Percentiles rank a stretch among this genome's conserved stretches.
Conservation (phyloP, 148 eudicot genomes). For the Nyssa sinensis region DNA sequence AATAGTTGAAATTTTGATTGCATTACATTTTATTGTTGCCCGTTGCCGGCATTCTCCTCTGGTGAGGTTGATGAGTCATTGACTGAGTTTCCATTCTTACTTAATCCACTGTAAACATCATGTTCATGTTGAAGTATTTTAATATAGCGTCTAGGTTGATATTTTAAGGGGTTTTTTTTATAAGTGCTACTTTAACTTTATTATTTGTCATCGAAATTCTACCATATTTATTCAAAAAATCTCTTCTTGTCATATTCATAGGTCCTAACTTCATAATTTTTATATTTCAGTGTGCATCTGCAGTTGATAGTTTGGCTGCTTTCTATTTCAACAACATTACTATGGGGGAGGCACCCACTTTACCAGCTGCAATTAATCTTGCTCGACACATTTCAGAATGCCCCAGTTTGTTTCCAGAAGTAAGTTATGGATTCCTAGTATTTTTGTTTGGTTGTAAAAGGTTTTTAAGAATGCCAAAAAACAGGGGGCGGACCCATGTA, state of each 20-base stretch:
- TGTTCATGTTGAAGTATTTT: neutral
- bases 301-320: constrained; percentile 88
- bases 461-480: no score
- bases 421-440: constrained; percentile 35
- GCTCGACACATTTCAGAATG: constrained; percentile 83
- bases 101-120: neutral
- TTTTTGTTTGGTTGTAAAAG: no score
- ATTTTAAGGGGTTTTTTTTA: neutral
- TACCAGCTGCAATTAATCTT: constrained; percentile 78
- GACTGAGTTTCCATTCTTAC: neutral
- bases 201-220: neutral
- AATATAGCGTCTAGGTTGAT: no score
- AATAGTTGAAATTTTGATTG: constrained; percentile 1
- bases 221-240: neutral
- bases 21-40: neutral
- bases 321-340: constrained; percentile 91
- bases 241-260: neutral
- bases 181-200: neutral
- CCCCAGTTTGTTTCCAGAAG: constrained; percentile 82
- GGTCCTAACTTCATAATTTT: neutral
- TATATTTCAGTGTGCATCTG: constrained; percentile 76
- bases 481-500: no score
- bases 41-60: neutral
- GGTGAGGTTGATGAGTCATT: neutral
- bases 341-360: constrained; percentile 79